phyloP scores from a whole-genome alignment of 345 rosid species.

The Acer yangbiense region DNA sequence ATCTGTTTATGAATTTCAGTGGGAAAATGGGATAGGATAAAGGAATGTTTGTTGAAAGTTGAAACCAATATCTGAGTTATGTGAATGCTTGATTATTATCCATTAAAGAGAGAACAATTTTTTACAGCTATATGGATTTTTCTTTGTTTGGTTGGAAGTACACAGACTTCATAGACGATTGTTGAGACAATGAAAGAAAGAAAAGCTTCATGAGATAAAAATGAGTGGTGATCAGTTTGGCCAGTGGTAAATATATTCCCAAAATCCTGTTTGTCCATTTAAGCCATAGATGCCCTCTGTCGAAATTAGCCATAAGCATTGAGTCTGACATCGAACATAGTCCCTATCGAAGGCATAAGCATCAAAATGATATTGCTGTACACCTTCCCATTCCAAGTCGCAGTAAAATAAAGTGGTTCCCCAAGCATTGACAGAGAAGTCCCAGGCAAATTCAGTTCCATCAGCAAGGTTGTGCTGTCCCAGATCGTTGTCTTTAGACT shows the following conservation, averaged over 20 bases:
- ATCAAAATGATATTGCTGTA: conserved; percentile 37
- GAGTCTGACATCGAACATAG: conserved; percentile 28
- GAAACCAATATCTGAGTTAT: too few relatives aligned
- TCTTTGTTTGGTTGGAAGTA: background rate
- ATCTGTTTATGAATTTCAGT: too few relatives aligned
- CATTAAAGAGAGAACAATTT: too few relatives aligned
- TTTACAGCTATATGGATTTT: too few relatives aligned
- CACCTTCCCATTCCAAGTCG: conserved; percentile 43
- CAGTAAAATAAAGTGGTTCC: conserved; percentile 55
- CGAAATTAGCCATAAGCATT: conserved; percentile 48
- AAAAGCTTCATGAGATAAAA: background rate
- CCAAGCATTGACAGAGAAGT: conserved; percentile 35
- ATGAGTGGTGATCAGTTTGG: conserved; percentile 23
- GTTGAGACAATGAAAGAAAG: background rate
- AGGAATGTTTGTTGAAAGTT: too few relatives aligned
- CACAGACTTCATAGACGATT: background rate
- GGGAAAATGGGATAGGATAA: too few relatives aligned
- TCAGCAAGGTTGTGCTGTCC: conserved; percentile 44
- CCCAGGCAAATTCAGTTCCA: conserved; percentile 54
- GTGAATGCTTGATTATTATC: too few relatives aligned
- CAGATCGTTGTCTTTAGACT: conserved; percentile 55
- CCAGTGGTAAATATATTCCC: conserved; percentile 57
- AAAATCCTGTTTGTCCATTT: conserved; percentile 45
- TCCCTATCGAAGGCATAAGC: conserved; percentile 43
- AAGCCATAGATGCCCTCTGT: conserved; percentile 48